Evolutionary conservation across 805 yeast species (phyloP).

Genomic region (Cephaloascus fragrans): DNA sequence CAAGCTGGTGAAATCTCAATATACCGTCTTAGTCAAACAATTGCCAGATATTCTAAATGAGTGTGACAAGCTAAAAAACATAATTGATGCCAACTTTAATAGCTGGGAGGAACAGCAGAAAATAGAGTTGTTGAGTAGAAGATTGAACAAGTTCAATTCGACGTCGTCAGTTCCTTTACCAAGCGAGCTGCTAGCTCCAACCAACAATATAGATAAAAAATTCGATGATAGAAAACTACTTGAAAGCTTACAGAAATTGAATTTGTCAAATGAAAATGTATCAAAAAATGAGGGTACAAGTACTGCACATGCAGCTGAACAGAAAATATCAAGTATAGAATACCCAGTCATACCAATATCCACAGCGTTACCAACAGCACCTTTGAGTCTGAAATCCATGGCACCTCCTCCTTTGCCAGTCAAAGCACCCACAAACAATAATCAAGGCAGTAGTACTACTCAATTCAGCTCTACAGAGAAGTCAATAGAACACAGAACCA

Average conservation of each 20-base stretch:
- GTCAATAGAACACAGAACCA: conserved; percentile 23
- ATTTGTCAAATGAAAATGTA: background rate
- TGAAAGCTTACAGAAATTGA: background rate
- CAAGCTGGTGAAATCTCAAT: conserved; percentile 5
- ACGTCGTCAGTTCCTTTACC: background rate
- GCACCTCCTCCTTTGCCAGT: background rate
- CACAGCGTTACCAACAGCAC: background rate
- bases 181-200: background rate
- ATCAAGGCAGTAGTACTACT: too few species aligned
- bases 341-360: background rate
- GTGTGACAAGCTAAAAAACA: conserved; percentile 15
- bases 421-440: background rate
- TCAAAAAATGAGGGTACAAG: too few species aligned
- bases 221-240: background rate
- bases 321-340: background rate
- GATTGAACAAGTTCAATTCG: background rate
- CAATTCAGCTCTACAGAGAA: background rate
- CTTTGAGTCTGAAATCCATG: background rate
- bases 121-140: conserved; percentile 1
- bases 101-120: conserved; percentile 6
- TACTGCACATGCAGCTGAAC: background rate
- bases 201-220: background rate
- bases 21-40: conserved; percentile 9
- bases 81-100: conserved; percentile 13
- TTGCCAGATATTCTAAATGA: conserved; percentile 17